phyloP scores from a whole-genome alignment of 2,329 filamentous ascomycete species.

The Talaromyces sp. region DNA sequence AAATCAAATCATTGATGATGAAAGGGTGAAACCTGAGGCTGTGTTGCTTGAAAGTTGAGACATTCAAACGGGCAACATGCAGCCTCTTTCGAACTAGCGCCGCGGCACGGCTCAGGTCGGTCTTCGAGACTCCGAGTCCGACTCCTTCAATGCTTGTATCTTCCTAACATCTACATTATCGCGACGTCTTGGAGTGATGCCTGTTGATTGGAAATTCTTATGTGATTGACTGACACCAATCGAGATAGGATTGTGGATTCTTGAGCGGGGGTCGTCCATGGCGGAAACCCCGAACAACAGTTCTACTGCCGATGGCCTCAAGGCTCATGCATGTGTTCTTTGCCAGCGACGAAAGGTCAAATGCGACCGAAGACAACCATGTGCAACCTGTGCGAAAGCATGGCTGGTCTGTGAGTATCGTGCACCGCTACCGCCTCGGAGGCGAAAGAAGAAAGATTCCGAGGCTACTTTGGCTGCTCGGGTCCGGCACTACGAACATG shows the following conservation, averaged over 20 bases:
- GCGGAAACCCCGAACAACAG: background rate
- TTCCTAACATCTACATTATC: too few species aligned
- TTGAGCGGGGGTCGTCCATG: background rate
- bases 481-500: slow-evolving; percentile 15
- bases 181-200: background rate
- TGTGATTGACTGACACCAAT: background rate
- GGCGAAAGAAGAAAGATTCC: slow-evolving; percentile 16
- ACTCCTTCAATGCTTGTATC: background rate
- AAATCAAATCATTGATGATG: background rate
- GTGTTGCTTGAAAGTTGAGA: slow-evolving; percentile 3
- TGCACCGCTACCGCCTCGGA: slow-evolving; percentile 16
- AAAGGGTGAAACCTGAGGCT: slow-evolving; percentile 5
- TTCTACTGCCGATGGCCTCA: background rate
- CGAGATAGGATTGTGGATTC: background rate
- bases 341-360: slow-evolving; percentile 19
- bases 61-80: background rate
- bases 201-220: too few species aligned
- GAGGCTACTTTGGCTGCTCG: slow-evolving; percentile 13
- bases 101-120: background rate
- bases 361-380: slow-evolving; percentile 17
- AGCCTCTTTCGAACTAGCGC: slow-evolving; percentile 5
- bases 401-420: slow-evolving; percentile 17
- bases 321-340: slow-evolving; percentile 17
- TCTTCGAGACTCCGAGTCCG: background rate
- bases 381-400: slow-evolving; percentile 16